These are phyloP conservation scores for Malassezia dermatis DNA, from an alignment of 1,284 basidiomycete genomes.

Conservation along the genomic window DNA sequence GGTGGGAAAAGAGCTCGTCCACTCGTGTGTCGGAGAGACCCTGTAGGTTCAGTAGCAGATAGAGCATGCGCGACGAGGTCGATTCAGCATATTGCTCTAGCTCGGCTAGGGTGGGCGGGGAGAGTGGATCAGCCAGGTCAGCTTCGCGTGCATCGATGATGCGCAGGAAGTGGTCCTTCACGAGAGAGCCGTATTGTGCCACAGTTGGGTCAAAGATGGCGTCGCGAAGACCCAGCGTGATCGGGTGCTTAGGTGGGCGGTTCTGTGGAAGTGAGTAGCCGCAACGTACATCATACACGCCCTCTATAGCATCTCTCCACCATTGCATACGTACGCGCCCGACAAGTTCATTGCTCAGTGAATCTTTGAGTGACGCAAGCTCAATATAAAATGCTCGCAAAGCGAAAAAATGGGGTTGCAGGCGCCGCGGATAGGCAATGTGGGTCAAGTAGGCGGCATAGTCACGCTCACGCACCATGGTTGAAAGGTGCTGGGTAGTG, in stretches of 20 bases:
- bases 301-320: conserved; percentile 43
- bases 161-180: conserved; percentile 42
- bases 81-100: conserved; percentile 39
- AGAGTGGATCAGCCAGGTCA: conserved; percentile 31
- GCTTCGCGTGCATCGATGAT: conserved; percentile 43
- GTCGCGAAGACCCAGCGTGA: conserved; percentile 32
- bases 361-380: conserved; percentile 35
- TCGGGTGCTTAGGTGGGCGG: conserved; percentile 38
- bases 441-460: conserved; percentile 37
- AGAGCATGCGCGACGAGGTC: conserved; percentile 39
- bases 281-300: conserved; percentile 23
- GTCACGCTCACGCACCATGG: conserved; percentile 22
- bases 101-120: conserved; percentile 30
- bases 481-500: not conserved
- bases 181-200: conserved; percentile 25
- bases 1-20: conserved; percentile 43
- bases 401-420: conserved; percentile 39
- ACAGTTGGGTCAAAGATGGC: conserved; percentile 39
- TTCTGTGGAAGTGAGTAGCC: conserved; percentile 10
- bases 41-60: conserved; percentile 25
- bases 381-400: conserved; percentile 42
- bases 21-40: conserved; percentile 28
- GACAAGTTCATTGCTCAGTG: conserved; percentile 40
- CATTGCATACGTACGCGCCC: conserved; percentile 43
- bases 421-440: conserved; percentile 32